phyloP scores from a whole-genome alignment of 2,329 filamentous ascomycete genomes.

The Alternaria novae-zelandiae region DNA sequence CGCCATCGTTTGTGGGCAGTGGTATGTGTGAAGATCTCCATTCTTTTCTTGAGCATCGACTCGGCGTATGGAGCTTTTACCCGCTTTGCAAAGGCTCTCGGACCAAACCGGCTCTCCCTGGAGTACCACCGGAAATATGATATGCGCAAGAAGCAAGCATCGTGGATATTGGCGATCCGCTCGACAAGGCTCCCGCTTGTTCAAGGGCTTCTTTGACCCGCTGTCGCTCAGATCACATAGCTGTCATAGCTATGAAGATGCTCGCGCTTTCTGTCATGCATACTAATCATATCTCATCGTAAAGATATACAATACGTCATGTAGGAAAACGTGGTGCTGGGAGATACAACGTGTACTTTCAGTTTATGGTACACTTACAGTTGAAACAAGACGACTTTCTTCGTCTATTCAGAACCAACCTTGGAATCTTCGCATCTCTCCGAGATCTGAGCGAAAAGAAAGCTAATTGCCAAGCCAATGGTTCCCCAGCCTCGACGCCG shows the following conservation, averaged over 20 bases:
- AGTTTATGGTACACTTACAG: neutral
- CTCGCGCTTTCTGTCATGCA: neutral
- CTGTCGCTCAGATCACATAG: neutral
- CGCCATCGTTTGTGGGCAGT: neutral
- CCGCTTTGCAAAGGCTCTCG: neutral
- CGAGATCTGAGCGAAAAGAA: neutral
- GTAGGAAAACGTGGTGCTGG: neutral
- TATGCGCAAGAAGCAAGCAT: neutral
- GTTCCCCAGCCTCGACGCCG: neutral
- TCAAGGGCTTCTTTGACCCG: neutral
- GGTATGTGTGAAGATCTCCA: neutral
- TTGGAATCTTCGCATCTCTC: neutral
- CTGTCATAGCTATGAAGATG: neutral
- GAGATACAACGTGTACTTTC: neutral
- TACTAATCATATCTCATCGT: neutral
- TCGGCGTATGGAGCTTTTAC: neutral
- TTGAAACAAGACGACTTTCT: neutral
- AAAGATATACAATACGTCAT: neutral
- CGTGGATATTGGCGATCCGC: neutral
- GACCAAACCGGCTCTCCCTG: neutral
- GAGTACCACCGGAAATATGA: neutral
- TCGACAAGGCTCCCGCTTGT: neutral
- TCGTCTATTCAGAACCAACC: neutral
- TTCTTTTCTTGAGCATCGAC: neutral
- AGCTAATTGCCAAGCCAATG: constrained; percentile 5